Percentiles rank a stretch among this genome's conserved stretches.
phyloP scores from a whole-genome alignment of 306 rosid genomes.

The Geum urbanum region DNA sequence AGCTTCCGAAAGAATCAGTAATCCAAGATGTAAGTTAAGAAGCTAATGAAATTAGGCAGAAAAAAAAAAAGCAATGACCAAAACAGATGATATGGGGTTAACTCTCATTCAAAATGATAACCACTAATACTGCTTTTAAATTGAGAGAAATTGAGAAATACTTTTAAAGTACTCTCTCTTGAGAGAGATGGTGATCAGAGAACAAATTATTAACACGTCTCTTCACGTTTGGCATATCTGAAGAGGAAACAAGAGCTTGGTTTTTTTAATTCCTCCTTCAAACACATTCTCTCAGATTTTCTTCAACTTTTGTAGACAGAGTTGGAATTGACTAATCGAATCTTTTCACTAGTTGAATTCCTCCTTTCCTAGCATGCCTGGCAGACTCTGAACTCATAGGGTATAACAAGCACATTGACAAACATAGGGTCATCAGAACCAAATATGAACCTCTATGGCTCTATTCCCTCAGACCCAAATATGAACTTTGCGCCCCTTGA shows the following conservation, averaged over 20 bases:
- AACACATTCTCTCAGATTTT: neutral
- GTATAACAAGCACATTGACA: neutral
- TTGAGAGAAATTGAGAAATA: neutral
- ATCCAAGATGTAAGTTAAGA: neutral
- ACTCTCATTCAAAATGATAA: neutral
- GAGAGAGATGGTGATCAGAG: neutral
- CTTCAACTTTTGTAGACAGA: neutral
- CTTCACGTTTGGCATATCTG: neutral
- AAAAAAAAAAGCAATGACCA: neutral
- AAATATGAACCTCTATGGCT: too few relatives aligned
- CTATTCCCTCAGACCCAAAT: too few relatives aligned
- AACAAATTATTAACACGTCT: neutral
- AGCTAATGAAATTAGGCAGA: conserved; percentile 2
- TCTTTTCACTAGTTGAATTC: neutral
- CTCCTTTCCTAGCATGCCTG: neutral
- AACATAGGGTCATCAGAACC: neutral
- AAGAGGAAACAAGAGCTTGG: neutral
- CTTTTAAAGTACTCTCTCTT: neutral
- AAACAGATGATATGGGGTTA: neutral
- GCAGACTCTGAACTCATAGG: neutral
- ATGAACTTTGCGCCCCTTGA: neutral
- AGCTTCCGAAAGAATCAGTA: neutral
- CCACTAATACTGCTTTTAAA: too few relatives aligned
- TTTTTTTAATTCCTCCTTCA: neutral
- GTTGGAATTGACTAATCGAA: neutral